Base-by-base conservation (phyloP, 495 filamentous ascomycete genomes). In the Glarea lozoyensis region DNA sequence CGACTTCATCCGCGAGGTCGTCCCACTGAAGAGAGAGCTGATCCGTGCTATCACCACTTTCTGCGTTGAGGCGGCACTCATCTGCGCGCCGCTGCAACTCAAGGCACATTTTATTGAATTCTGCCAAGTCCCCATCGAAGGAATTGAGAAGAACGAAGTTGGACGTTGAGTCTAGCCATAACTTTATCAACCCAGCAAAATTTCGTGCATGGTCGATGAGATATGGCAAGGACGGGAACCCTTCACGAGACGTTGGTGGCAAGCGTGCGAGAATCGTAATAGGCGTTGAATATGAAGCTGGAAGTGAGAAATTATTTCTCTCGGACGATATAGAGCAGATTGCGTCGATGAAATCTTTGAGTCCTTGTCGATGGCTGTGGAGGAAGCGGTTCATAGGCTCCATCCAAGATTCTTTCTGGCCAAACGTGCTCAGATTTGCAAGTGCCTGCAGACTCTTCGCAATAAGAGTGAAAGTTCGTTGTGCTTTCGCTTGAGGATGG, bases 371-470 rank as follows among this genome's bases (percentile, higher is more conserved):
- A 44, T 83, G 69, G n/a, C 67, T 60, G 9, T 55, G 52, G 42
- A 87, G 66, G 51, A 87, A 86, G 10, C 70, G 73, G 56, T 96
- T 99, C 93, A 97, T 97, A 3, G 86, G 87, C 61, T 94, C 93
- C 92, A 99, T 99, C 88, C 90, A 99, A 3, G 81, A 76, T 60
- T 97, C 92, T 60, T 97, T 97, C 54, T 82, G 84, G 42, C 92
- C 93, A 48, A 97, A 96, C 2, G 79, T 88, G 10, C 85, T 85
- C 65, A 96, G 78, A 56, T 96, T 97, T 15, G 90, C 92, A 29
- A 99, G 70, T 12, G 85, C 89, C 64, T 97, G 90, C n/a, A 99
- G 70, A 12, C 84, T 82, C 65, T 99, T 99, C 10, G 92, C 87
- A 50, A 97, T 87, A 35, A 99, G 76, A 0, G 89, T 97, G 19